Percentiles rank a stretch among this genome's conserved stretches.
These are phyloP conservation scores for Epichloe baconii DNA, from an alignment of 2,329 filamentous ascomycete species.

Conservation along the genomic window DNA sequence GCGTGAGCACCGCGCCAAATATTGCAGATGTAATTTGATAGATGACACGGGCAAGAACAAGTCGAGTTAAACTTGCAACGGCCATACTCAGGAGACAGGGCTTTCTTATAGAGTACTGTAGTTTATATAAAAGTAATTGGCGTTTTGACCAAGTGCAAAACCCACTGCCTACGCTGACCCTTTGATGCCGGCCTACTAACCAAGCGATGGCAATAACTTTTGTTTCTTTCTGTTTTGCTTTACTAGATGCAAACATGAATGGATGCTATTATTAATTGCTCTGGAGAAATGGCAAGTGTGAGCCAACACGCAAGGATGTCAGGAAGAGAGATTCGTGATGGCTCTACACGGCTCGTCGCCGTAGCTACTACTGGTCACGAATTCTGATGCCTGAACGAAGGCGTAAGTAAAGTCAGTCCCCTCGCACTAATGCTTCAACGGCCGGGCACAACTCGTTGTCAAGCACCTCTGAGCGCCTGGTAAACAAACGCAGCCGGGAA, in stretches of 20 bases:
- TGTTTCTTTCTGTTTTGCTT: too few species aligned
- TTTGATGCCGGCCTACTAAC: too few species aligned
- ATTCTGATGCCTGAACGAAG: too few species aligned
- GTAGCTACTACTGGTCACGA: too few species aligned
- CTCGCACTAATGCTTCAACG: too few species aligned
- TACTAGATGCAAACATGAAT: too few species aligned
- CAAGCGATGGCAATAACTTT: too few species aligned
- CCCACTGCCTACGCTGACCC: too few species aligned
- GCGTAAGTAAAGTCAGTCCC: too few species aligned
- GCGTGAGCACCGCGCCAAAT: not conserved
- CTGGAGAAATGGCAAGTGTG: not conserved
- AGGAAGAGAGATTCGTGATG: not conserved
- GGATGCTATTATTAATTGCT: not conserved
- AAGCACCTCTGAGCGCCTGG: too few species aligned
- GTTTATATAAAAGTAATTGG: constrained; percentile 1
- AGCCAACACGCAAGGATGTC: not conserved
- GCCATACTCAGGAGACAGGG: not conserved
- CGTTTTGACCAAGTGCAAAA: not conserved
- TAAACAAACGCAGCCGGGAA: too few species aligned
- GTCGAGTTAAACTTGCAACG: not conserved
- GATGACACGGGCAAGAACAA: not conserved
- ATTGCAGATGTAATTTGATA: not conserved
- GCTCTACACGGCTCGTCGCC: not conserved
- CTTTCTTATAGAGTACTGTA: constrained; percentile 3
- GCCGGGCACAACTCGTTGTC: too few species aligned